phyloP scores from a whole-genome alignment of 1,139 yeast genomes.

The Taphrina pruni region DNA sequence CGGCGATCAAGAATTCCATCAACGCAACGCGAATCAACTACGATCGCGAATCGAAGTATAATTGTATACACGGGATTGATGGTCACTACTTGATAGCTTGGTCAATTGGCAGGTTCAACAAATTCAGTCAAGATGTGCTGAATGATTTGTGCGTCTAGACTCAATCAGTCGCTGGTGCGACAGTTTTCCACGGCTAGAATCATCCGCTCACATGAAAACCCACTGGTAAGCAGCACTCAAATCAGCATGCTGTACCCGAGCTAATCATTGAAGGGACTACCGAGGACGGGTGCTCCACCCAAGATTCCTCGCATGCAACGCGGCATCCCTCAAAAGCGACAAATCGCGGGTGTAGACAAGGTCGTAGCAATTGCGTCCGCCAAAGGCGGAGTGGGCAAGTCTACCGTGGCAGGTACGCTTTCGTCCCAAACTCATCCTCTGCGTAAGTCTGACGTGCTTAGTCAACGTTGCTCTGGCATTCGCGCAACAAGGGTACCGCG shows the following conservation, averaged over 20 bases:
- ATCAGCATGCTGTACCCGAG: not conserved
- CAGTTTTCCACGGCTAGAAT: slow-evolving; percentile 6
- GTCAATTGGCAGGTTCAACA: no score
- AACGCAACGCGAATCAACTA: no score
- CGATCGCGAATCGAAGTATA: no score
- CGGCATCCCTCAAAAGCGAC: slow-evolving; percentile 46
- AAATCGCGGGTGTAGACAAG: slow-evolving; percentile 62
- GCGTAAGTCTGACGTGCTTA: slow-evolving; percentile 37
- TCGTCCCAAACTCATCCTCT: not conserved
- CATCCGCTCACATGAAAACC: slow-evolving; percentile 41
- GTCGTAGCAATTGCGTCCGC: slow-evolving; percentile 77
- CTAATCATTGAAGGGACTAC: slow-evolving; percentile 42
- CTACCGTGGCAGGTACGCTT: slow-evolving; percentile 55
- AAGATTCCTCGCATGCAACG: slow-evolving; percentile 46
- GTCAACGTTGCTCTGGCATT: slow-evolving; percentile 73
- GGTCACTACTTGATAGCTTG: no score
- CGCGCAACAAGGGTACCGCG: slow-evolving; percentile 61
- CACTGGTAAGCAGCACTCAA: slow-evolving; percentile 34
- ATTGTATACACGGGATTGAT: no score
- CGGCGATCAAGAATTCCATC: slow-evolving; percentile 9
- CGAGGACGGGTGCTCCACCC: slow-evolving; percentile 45
- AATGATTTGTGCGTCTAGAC: not conserved
- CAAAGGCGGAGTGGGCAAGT: slow-evolving; percentile 77
- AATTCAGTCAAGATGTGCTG: not conserved
- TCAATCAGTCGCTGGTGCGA: not conserved